phyloP scores from a whole-genome alignment of 306 rosid species.

The Morella rubra region DNA sequence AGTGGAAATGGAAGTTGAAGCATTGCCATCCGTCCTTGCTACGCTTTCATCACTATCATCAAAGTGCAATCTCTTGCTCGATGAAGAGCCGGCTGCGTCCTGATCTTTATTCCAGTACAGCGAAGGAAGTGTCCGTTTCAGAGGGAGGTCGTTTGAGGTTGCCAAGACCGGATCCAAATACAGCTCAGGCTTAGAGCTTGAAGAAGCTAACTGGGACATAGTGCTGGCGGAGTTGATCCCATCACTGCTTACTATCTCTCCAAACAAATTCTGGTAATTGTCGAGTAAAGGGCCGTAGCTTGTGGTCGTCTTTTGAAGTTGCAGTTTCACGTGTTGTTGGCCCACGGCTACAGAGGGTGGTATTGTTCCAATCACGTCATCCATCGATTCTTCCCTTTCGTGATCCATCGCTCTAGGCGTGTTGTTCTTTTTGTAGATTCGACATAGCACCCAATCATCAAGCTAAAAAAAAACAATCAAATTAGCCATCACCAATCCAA shows the following conservation, averaged over 20 bases:
- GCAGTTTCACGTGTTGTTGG: constrained; percentile 45
- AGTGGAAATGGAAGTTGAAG: constrained; percentile 46
- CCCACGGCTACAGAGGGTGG: constrained; percentile 41
- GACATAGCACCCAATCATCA: not conserved
- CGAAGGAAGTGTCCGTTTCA: constrained; percentile 52
- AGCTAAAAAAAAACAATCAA: not conserved
- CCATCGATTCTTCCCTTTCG: constrained; percentile 8
- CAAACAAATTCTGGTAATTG: constrained; percentile 51
- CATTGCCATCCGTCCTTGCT: constrained; percentile 38
- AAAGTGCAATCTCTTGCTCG: constrained; percentile 55
- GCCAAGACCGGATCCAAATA: constrained; percentile 30
- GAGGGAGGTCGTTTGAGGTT: constrained; percentile 32
- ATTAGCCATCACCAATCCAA: not conserved
- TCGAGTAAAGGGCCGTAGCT: constrained; percentile 43
- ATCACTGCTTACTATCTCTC: constrained; percentile 40
- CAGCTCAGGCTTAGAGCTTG: constrained; percentile 34
- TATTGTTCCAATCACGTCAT: constrained; percentile 51
- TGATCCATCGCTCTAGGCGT: not conserved
- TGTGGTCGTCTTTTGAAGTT: constrained; percentile 50
- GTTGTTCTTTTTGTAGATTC: not conserved
- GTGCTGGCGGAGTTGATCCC: constrained; percentile 12
- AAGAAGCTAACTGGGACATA: constrained; percentile 26
- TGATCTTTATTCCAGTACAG: constrained; percentile 56
- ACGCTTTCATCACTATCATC: constrained; percentile 33
- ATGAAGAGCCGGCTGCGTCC: constrained; percentile 33